Base-by-base conservation (phyloP, 768 basidiomycete genomes). In the Rickenella mellea region DNA sequence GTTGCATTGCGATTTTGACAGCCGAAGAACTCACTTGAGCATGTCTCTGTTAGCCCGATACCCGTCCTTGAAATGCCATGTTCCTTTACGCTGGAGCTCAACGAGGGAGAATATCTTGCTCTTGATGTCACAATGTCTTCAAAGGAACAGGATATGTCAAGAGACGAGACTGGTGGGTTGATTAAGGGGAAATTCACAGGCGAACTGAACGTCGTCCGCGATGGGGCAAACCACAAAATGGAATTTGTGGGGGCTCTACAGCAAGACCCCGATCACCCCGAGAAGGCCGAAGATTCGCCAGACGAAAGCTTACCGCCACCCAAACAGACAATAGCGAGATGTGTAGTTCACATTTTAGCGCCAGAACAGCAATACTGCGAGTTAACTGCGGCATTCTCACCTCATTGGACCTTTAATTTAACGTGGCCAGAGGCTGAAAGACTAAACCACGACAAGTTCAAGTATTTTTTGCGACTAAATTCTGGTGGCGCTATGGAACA, bases 31-130 rank as follows among this genome's bases (percentile, higher is more conserved):
- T n/a, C n/a, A n/a, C n/a, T n/a, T n/a, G n/a, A n/a, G n/a, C n/a
- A n/a, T 32, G 25, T 27, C 27, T 22, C 43, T 12, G 42, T 35
- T 48, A 74, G 71, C 9, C 73, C 74, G 4, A 70, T 84, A 10
- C 88, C 88, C 4, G 79, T 90, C 36, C 66, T 80, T n/a, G 88
- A 91, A 48, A 91, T 90, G 88, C 83, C 83, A 3, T 87, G 81
- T 4, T 78, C 77, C 4, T 89, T 91, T 65, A 84, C 78, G 52
- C 68, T 91, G 27, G 88, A 91, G 59, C 73, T 91, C 22, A 60
- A 66, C 5, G 87, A 84, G 0, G 85, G 86, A 12, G 86, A 88
- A 60, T 69, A 76, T 30, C 80, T 90, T 41, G 83, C 79, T 5
- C 71, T 91, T n/a, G 88, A 90, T 50, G 84, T 83, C 2, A 82